phyloP scores from a whole-genome alignment of 768 basidiomycete genomes.

The Collybiopsis luxurians region DNA sequence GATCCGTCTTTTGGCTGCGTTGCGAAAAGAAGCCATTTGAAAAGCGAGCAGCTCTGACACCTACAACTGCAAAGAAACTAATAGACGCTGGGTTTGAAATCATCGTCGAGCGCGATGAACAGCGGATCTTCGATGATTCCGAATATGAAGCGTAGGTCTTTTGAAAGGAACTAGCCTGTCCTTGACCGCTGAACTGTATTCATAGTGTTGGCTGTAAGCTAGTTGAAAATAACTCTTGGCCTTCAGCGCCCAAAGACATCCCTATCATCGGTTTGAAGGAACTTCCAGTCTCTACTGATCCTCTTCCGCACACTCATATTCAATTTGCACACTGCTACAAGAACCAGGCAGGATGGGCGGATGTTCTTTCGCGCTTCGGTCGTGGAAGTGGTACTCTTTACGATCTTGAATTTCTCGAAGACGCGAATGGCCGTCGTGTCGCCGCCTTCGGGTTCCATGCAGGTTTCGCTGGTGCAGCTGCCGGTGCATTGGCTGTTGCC shows the following conservation, averaged over 20 bases:
- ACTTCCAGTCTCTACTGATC: slow-evolving; percentile 76
- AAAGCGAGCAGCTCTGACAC: slow-evolving; percentile 88
- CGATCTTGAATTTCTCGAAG: slow-evolving; percentile 93
- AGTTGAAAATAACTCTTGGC: slow-evolving; percentile 88
- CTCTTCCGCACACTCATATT: slow-evolving; percentile 92
- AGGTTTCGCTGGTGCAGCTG: slow-evolving; percentile 97
- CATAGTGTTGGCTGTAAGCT: slow-evolving; percentile 86
- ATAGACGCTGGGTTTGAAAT: slow-evolving; percentile 90
- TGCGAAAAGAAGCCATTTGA: slow-evolving; percentile 98
- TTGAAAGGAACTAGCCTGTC: slow-evolving; percentile 2
- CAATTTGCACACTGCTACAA: slow-evolving; percentile 99
- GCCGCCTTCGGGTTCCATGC: slow-evolving; percentile 99
- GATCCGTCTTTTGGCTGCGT: slow-evolving; percentile 79
- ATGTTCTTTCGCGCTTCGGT: slow-evolving; percentile 82
- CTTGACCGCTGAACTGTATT: background rate
- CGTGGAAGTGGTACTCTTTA: slow-evolving; percentile 84
- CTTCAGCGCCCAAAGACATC: slow-evolving; percentile 64
- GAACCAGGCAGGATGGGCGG: slow-evolving; percentile 87
- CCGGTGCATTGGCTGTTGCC: slow-evolving; percentile 79
- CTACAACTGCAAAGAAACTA: slow-evolving; percentile 83
- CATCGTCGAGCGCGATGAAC: slow-evolving; percentile 87
- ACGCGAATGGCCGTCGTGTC: slow-evolving; percentile 81
- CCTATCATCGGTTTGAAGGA: slow-evolving; percentile 97
- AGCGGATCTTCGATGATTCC: slow-evolving; percentile 90
- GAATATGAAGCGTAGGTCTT: slow-evolving; percentile 87